Evolutionary conservation across 495 filamentous ascomycete genomes (phyloP), one percentile per base, ranked within the genome.

Genomic region (Rhypophila decipiens): DNA sequence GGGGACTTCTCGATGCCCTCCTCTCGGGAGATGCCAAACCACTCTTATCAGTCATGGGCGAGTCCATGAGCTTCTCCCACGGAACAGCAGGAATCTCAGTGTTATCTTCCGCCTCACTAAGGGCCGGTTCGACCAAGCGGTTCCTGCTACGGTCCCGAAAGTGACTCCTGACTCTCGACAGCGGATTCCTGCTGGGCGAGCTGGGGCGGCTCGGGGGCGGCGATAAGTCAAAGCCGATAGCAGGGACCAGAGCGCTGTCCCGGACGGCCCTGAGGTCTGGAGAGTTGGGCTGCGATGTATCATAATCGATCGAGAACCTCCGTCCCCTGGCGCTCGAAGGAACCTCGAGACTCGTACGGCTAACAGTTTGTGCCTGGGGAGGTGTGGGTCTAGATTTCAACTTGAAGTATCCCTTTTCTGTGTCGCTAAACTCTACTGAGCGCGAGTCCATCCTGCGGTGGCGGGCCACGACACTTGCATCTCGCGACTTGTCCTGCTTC

Each of bases 91-190:
- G 29, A n/a, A 45, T 45, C 17, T 50, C 54, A 15, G 17, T 20
- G 12, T 18, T 27, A 12, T 33, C 59, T 3, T 66, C 63, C 5
- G 59, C 60, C 10, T 47, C 63, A 34, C 48, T 46, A 1, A 39
- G 21, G 18, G 42, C 47, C 11, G 39, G 37, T 1, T 70, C 65
- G n/a, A 42, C 27, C 13, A 47, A 34, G 2, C 61, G 66, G 12
- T 72, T 69, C 41, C 63, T 61, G 48, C 69, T 74, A 27, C 66
- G 70, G 38, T 75, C 72, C 4, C 71, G 67, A 51, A 75, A 72
- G 18, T 73, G 72, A 46, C 52, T 67, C 57, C 64, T 71, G 45
- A 74, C 70, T 52, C 60, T 71, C 5, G 52, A 63, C 40, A 75
- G 56, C 5, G 68, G 69, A 41, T 72, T 73, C n/a, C 68, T 59